Conservation (phyloP, 2,329 filamentous ascomycete genomes). For the Penicillium crustosum region DNA sequence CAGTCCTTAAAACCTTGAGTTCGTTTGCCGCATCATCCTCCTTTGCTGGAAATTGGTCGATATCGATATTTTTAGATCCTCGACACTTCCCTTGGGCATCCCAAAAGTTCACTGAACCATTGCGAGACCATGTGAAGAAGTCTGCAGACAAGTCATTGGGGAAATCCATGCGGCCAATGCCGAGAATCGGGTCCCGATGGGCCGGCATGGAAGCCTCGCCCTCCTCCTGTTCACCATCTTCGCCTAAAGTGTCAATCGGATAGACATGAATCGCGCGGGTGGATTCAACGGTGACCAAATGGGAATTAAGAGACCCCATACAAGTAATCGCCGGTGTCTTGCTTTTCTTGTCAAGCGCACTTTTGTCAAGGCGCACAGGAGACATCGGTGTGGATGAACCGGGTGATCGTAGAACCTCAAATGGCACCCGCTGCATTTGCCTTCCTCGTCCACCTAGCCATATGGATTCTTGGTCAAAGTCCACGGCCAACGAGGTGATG, state of each 20-base stretch:
- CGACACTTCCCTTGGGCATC: conserved; percentile 68
- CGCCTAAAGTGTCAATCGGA: conserved; percentile 47
- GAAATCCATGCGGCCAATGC: conserved; percentile 65
- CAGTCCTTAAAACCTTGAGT: conserved; percentile 59
- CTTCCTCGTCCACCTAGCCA: conserved; percentile 70
- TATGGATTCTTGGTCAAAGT: conserved; percentile 55
- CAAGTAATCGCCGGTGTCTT: conserved; percentile 56
- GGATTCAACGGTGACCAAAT: conserved; percentile 73
- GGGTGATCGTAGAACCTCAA: conserved; percentile 40
- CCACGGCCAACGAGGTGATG: conserved; percentile 66
- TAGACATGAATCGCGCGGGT: conserved; percentile 68
- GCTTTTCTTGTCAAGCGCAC: conserved; percentile 22
- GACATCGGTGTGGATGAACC: conserved; percentile 27
- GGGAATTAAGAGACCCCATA: conserved; percentile 66
- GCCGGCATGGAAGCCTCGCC: conserved; percentile 49
- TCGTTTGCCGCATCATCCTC: conserved; percentile 55
- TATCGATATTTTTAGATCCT: conserved; percentile 62
- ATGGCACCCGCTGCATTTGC: conserved; percentile 50
- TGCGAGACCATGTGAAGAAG: conserved; percentile 87
- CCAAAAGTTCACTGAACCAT: conserved; percentile 83
- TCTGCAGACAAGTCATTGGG: conserved; percentile 64
- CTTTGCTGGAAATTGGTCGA: conserved; percentile 60
- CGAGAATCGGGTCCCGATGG: conserved; percentile 62
- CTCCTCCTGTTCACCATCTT: conserved; percentile 31
- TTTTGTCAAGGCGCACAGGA: conserved; percentile 25